Conservation (phyloP, 2,329 filamentous ascomycete species). For the Verticillium isaacii region DNA sequence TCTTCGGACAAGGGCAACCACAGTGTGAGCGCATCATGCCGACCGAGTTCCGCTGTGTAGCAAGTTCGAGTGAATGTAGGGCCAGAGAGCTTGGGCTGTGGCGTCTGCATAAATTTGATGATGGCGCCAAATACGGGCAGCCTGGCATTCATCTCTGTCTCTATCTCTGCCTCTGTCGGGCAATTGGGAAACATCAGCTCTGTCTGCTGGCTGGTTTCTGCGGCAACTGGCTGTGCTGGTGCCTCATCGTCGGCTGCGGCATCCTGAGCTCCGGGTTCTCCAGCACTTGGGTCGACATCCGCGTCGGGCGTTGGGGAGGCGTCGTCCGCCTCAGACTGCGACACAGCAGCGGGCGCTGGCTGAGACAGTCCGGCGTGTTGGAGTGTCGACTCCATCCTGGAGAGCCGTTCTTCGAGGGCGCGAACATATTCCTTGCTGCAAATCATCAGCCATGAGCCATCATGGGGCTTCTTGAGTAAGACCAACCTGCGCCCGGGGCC, state of each 20-base stretch:
- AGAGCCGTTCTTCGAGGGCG: slow-evolving; percentile 9
- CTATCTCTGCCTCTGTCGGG: background rate
- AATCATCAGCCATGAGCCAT: background rate
- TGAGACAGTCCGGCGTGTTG: background rate
- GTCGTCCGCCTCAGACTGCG: background rate
- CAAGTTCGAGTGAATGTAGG: slow-evolving; percentile 9
- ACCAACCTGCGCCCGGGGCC: slow-evolving; percentile 8
- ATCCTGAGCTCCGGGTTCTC: background rate
- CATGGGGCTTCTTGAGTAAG: too few relatives aligned
- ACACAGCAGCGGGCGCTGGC: background rate
- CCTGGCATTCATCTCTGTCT: background rate
- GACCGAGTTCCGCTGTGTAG: slow-evolving; percentile 7
- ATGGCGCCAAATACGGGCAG: slow-evolving; percentile 7
- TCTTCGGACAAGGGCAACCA: slow-evolving; percentile 8
- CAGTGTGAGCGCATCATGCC: slow-evolving; percentile 6
- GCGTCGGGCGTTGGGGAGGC: background rate
- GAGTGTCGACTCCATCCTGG: slow-evolving; percentile 11
- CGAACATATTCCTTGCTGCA: slow-evolving; percentile 10
- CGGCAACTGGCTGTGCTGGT: background rate
- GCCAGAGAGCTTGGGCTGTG: slow-evolving; percentile 7
- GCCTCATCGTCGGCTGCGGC: background rate
- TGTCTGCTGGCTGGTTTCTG: background rate
- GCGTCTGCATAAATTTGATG: slow-evolving; percentile 4
- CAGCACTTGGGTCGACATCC: background rate
- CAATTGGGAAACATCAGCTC: background rate